Evolutionary conservation across 2,329 filamentous ascomycete genomes (phyloP), one percentile per base, ranked within the genome.

Genomic region (Waltergamsia citrina): DNA sequence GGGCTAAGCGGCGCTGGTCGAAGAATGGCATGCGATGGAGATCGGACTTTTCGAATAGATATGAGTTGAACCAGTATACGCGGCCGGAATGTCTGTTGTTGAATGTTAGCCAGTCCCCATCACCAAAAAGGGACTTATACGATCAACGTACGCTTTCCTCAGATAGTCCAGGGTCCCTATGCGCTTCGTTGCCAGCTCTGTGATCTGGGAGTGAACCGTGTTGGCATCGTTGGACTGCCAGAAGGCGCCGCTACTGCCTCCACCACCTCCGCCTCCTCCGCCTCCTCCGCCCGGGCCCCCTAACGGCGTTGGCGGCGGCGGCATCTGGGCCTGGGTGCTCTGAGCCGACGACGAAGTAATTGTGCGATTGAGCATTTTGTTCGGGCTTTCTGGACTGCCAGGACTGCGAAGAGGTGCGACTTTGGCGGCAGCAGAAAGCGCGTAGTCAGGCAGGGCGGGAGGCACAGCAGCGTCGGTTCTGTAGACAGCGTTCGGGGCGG

Each of bases 11-110:
- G 43, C 83, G 78, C 4, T 77, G 65, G 38, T 93, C 84, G 52
- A 93, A 90, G 52, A 86, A 94, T 29, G 90, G 80, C 65, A 95
- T 81, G 50, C 81, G 79, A 33, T 73, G 65, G 22, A 96, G 70
- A 56, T 94, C 86, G 20, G 74, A 59, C 49, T 85, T 83, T 43
- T 87, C 85, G 59, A 94, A 94, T 51, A 94, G 82, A 40, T 94
- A 76, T 0, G 92, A 95, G 61, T 95, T 95, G 68, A 96, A 95
- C 88, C 92, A 96, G 65, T 94, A 96, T 27, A 94, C 79, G 38
- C 86, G 80, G 40, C 90, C 88, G 60, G 95, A 87, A 53, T 98
- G 88, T 19, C 86, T 94, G 27, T 32, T 11, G 4, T 28, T 2
- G 14, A 24, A 26, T 37, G 17, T 21, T 22, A 7, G 19, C 9